Conservation (phyloP, 768 basidiomycete species). For the Trametes sanguinea region DNA sequence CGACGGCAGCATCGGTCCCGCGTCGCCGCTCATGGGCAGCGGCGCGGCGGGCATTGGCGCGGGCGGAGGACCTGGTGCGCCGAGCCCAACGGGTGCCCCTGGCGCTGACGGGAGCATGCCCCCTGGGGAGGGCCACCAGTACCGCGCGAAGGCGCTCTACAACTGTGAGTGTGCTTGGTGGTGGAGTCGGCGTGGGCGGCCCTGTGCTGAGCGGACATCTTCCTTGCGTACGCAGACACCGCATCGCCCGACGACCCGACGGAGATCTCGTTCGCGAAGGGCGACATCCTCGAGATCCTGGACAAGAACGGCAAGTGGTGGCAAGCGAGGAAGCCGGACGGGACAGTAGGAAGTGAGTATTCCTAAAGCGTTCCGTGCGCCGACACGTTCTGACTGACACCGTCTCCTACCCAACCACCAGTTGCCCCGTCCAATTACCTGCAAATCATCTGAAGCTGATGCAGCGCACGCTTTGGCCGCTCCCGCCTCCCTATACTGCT, state of each 20-base stretch:
- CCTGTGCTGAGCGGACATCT: not conserved
- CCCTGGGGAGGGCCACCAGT: conserved; percentile 50
- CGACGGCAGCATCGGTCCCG: conserved; percentile 47
- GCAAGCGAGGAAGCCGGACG: conserved; percentile 83
- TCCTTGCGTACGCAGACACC: conserved; percentile 56
- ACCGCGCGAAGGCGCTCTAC: conserved; percentile 89
- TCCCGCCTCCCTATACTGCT: conserved; percentile 6
- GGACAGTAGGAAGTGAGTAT: conserved; percentile 72
- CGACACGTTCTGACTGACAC: not conserved
- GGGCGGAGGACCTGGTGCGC: conserved; percentile 37
- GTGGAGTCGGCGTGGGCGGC: not conserved
- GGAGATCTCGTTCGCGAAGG: conserved; percentile 92
- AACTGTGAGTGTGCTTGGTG: conserved; percentile 59
- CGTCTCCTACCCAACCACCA: conserved; percentile 31
- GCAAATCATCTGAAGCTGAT: conserved; percentile 54
- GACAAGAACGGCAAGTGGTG: conserved; percentile 96
- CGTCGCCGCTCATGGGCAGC: conserved; percentile 68
- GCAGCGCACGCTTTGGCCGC: conserved; percentile 2
- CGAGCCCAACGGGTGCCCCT: conserved; percentile 31
- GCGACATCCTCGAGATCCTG: conserved; percentile 88
- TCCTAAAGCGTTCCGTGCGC: not conserved
- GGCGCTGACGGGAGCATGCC: conserved; percentile 28
- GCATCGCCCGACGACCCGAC: conserved; percentile 96
- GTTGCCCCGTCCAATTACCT: conserved; percentile 88
- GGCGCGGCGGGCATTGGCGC: conserved; percentile 67